Evolutionary conservation across 257 asterid species (phyloP).

Genomic region (Coffea eugenioides): DNA sequence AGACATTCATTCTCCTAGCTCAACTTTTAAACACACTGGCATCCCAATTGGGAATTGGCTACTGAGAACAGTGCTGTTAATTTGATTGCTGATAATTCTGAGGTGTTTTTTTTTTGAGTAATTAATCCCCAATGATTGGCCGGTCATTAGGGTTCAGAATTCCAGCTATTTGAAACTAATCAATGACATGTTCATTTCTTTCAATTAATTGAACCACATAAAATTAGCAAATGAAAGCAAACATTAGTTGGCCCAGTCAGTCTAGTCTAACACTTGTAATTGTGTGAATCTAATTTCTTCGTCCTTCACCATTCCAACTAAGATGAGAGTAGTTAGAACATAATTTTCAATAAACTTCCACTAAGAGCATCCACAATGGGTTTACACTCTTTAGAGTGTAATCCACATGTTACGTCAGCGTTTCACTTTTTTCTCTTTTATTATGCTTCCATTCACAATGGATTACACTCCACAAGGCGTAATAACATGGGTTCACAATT

Average conservation of each 20-base stretch:
- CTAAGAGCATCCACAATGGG: too few relatives aligned
- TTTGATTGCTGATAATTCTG: background rate
- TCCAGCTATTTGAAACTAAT: background rate
- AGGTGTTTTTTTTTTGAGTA: background rate
- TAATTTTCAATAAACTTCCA: background rate
- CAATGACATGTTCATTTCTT: background rate
- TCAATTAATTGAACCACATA: too few relatives aligned
- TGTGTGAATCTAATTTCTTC: background rate
- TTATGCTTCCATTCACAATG: too few relatives aligned
- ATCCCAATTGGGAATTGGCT: slow-evolving; percentile 8
- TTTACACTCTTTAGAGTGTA: too few relatives aligned
- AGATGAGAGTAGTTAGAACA: background rate
- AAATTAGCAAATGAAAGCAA: background rate
- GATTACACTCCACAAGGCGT: too few relatives aligned
- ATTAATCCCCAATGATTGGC: slow-evolving; percentile 1
- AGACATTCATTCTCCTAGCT: slow-evolving; percentile 31
- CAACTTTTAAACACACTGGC: slow-evolving; percentile 14
- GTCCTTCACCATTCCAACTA: background rate
- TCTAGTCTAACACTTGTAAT: background rate
- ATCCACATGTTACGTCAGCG: too few relatives aligned
- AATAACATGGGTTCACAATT: too few relatives aligned
- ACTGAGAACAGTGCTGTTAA: slow-evolving; percentile 17
- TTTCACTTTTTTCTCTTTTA: too few relatives aligned
- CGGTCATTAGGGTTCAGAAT: background rate
- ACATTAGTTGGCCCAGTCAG: background rate